phyloP scores from a whole-genome alignment of 2,329 filamentous ascomycete genomes.

The Ceratocystis diversiconidia region DNA sequence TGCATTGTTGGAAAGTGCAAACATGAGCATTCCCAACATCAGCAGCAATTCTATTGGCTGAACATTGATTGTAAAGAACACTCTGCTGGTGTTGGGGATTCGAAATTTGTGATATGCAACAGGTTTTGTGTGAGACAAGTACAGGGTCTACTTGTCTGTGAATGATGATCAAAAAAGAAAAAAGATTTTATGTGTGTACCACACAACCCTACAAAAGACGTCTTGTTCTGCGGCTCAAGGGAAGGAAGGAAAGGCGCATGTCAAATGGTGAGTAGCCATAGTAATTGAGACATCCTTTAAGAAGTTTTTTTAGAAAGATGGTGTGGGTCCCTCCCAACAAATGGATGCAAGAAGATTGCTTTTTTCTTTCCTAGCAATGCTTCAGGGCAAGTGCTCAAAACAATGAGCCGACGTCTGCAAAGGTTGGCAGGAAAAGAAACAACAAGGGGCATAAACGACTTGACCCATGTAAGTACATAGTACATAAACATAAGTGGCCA shows the following conservation, averaged over 20 bases:
- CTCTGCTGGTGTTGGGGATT: slow-evolving; percentile 9
- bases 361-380: not conserved
- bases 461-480: not conserved
- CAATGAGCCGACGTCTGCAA: not conserved
- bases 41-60: slow-evolving; percentile 8
- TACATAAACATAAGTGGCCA: not conserved
- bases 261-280: not conserved
- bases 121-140: not conserved
- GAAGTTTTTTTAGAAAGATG: slow-evolving; percentile 9
- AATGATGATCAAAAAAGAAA: not conserved
- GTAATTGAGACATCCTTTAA: slow-evolving; percentile 3
- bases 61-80: not conserved
- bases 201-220: not conserved
- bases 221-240: slow-evolving; percentile 6
- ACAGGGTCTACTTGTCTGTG: not conserved
- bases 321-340: slow-evolving; percentile 16
- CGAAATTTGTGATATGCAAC: not conserved
- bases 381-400: not conserved
- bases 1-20: slow-evolving; percentile 1
- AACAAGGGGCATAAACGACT: not conserved
- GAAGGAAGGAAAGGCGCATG: slow-evolving; percentile 6
- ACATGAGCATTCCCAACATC: slow-evolving; percentile 12
- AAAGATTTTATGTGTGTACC: not conserved
- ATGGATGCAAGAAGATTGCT: not conserved
- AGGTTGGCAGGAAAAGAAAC: slow-evolving; percentile 1